These are phyloP conservation scores for Herpetomonas samuelpessoai DNA, from an alignment of 208 protist species.

Conservation along the genomic window DNA sequence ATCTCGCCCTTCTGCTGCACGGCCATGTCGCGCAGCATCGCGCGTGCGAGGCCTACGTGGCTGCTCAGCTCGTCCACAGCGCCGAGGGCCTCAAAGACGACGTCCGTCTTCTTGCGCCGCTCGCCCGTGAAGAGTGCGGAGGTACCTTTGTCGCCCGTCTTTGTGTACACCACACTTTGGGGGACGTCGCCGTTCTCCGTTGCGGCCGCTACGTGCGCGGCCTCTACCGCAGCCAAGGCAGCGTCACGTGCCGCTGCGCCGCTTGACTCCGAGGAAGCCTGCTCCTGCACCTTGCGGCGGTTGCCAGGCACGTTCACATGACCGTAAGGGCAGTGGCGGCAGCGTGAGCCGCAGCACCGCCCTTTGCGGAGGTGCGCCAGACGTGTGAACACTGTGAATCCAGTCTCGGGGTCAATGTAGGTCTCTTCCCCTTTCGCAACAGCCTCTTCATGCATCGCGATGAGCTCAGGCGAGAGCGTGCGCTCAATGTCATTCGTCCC, in stretches of 20 bases:
- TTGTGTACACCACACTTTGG: conserved; percentile 52
- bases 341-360: conserved; percentile 42
- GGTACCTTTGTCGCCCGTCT: conserved; percentile 61
- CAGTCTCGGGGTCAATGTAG: conserved; percentile 45
- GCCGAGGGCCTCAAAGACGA: conserved; percentile 66
- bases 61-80: conserved; percentile 59
- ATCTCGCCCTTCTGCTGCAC: conserved; percentile 14
- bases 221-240: background rate
- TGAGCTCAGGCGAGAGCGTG: conserved; percentile 16
- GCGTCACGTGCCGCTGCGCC: background rate
- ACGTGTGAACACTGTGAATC: conserved; percentile 49
- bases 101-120: conserved; percentile 46
- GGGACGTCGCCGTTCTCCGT: background rate
- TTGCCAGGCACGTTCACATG: conserved; percentile 35
- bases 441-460: conserved; percentile 23
- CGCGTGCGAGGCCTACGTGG: conserved; percentile 35
- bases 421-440: conserved; percentile 23
- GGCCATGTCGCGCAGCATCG: conserved; percentile 18
- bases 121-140: conserved; percentile 56
- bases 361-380: conserved; percentile 24
- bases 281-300: background rate
- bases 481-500: conserved; percentile 27
- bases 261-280: background rate
- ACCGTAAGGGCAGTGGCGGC: conserved; percentile 56
- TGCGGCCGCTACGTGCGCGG: background rate